These are phyloP conservation scores for Plantago lanceolata DNA, from an alignment of 305 asterid genomes.

Conservation along the genomic window DNA sequence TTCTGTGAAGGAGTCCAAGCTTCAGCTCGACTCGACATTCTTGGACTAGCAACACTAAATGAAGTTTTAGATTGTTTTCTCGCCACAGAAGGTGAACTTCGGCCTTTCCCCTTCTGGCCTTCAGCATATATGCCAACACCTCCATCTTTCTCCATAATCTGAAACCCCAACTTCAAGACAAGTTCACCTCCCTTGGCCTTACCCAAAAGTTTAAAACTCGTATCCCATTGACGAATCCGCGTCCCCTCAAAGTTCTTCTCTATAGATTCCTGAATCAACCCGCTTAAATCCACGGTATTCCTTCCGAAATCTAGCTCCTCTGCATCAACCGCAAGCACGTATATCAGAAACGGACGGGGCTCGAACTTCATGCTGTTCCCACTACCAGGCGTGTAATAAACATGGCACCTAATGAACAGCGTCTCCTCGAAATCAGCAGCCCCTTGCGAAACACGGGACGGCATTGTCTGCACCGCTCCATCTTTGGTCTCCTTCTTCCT, in stretches of 20 bases:
- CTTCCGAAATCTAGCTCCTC: constrained; percentile 63
- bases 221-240: constrained; percentile 68
- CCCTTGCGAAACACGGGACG: constrained; percentile 70
- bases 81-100: constrained; percentile 41
- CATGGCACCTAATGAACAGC: constrained; percentile 69
- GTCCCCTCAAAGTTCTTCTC: constrained; percentile 63
- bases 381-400: constrained; percentile 57
- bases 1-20: constrained; percentile 62
- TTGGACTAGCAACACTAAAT: constrained; percentile 68
- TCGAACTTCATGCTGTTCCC: constrained; percentile 53
- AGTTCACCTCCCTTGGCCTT: constrained; percentile 85
- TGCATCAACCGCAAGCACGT: constrained; percentile 65
- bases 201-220: constrained; percentile 43
- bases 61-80: constrained; percentile 66
- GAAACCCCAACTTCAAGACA: constrained; percentile 70
- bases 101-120: constrained; percentile 37
- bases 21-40: constrained; percentile 41
- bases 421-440: constrained; percentile 92
- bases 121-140: constrained; percentile 62
- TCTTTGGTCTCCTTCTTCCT: constrained; percentile 68
- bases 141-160: constrained; percentile 91
- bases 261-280: constrained; percentile 58
- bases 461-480: constrained; percentile 84
- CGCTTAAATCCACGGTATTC: constrained; percentile 56
- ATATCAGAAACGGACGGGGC: constrained; percentile 69